These are phyloP conservation scores for Scutellaria minor DNA, from an alignment of 257 asterid species.

Conservation along the genomic window DNA sequence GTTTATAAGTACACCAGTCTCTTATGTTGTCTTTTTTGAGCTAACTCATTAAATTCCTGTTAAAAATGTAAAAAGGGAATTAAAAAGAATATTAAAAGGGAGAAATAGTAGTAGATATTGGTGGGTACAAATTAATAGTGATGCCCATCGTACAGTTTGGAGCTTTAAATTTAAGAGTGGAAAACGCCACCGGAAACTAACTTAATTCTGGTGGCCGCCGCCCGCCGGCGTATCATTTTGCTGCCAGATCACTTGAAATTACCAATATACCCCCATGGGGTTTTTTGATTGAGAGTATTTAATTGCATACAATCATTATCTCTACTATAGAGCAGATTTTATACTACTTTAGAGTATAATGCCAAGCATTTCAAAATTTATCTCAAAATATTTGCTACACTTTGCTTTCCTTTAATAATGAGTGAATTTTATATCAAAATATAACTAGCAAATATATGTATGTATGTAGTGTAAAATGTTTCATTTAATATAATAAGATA, in stretches of 20 bases:
- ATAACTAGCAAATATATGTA: too few relatives aligned
- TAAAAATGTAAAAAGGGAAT: conserved; percentile 2
- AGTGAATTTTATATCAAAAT: too few relatives aligned
- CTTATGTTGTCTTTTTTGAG: conserved; percentile 24
- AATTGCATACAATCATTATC: too few relatives aligned
- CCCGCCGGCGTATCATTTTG: conserved; percentile 38
- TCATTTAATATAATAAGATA: too few relatives aligned
- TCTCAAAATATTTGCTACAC: too few relatives aligned
- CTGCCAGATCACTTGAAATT: background rate
- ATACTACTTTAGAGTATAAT: too few relatives aligned
- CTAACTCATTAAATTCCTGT: conserved; percentile 33
- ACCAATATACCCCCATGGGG: background rate
- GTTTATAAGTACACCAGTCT: background rate
- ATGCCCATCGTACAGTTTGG: conserved; percentile 26
- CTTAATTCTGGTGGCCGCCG: conserved; percentile 37
- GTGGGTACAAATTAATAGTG: conserved; percentile 43
- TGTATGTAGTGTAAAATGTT: too few relatives aligned
- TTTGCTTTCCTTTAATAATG: too few relatives aligned
- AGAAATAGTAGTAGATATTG: conserved; percentile 35
- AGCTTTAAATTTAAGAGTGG: conserved; percentile 41
- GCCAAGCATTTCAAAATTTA: too few relatives aligned
- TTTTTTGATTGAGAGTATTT: too few relatives aligned
- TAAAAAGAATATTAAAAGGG: conserved; percentile 2
- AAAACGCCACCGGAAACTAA: conserved; percentile 38
- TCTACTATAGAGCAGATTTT: too few relatives aligned